Evolutionary conservation across 768 basidiomycete genomes (phyloP).

Genomic region (Pisolithus albus): DNA sequence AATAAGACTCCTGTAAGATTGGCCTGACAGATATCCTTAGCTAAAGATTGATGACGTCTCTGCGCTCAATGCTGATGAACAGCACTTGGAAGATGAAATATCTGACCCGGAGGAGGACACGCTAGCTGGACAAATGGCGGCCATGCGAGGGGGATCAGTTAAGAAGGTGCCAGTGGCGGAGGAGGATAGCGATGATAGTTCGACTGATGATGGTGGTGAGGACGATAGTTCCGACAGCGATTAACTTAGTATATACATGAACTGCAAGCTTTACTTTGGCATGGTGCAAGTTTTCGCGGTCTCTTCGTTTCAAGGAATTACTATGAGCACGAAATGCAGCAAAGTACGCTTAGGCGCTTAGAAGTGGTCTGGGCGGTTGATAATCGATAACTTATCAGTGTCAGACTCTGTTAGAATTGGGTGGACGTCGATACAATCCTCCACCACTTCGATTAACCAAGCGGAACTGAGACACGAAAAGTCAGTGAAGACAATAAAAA

Average conservation of each 20-base stretch:
- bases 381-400: too few species aligned
- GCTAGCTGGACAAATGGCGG: slow-evolving; percentile 95
- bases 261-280: too few species aligned
- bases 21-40: slow-evolving; percentile 32
- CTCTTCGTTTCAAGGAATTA: too few species aligned
- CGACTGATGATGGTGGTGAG: slow-evolving; percentile 35
- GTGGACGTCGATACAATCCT: too few species aligned
- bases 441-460: too few species aligned
- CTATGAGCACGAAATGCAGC: too few species aligned
- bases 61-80: slow-evolving; percentile 48
- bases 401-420: too few species aligned
- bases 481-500: too few species aligned
- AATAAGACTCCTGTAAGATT: neutral
- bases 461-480: too few species aligned
- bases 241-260: neutral
- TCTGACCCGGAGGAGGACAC: slow-evolving; percentile 97
- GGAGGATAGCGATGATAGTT: slow-evolving; percentile 49
- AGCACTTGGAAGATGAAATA: slow-evolving; percentile 81
- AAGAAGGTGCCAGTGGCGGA: slow-evolving; percentile 49
- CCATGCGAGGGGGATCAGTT: slow-evolving; percentile 83
- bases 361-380: too few species aligned
- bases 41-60: slow-evolving; percentile 78
- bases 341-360: too few species aligned
- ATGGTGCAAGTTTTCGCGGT: too few species aligned
- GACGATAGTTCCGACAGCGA: slow-evolving; percentile 48